Conservation (phyloP, 2,329 filamentous ascomycete species). For the Penicillium sp. region DNA sequence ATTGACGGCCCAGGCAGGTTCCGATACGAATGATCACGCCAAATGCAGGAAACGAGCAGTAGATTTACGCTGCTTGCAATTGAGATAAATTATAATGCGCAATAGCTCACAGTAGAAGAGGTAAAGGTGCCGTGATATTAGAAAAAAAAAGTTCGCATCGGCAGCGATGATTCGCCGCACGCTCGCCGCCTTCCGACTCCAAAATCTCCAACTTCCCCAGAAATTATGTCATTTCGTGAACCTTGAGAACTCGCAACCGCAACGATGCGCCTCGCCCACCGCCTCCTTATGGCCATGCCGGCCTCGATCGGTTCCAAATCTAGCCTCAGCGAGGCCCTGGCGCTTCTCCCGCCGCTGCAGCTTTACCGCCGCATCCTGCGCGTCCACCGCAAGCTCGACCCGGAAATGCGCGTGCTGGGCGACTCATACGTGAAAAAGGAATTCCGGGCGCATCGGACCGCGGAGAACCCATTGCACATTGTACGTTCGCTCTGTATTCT, state of each 20-base stretch:
- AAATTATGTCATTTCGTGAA: slow-evolving; percentile 26
- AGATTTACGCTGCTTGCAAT: not conserved
- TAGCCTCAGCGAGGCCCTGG: slow-evolving; percentile 52
- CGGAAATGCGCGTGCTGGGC: slow-evolving; percentile 74
- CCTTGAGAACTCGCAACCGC: not conserved
- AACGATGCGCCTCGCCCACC: slow-evolving; percentile 37
- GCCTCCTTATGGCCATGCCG: slow-evolving; percentile 43
- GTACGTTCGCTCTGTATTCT: slow-evolving; percentile 51
- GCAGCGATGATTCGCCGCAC: slow-evolving; percentile 15
- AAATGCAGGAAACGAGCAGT: not conserved
- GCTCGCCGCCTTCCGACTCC: slow-evolving; percentile 24
- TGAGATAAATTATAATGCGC: not conserved
- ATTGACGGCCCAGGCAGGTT: not conserved
- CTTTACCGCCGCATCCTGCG: slow-evolving; percentile 86
- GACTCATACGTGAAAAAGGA: slow-evolving; percentile 93
- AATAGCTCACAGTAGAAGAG: not conserved
- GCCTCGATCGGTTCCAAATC: slow-evolving; percentile 40
- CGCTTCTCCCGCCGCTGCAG: slow-evolving; percentile 80
- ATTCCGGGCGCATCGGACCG: slow-evolving; percentile 76
- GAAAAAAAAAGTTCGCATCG: not conserved
- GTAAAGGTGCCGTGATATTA: not conserved
- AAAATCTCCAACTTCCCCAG: slow-evolving; percentile 6
- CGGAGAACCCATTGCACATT: slow-evolving; percentile 90
- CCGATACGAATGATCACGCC: not conserved
- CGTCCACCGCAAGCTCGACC: slow-evolving; percentile 73